Evolutionary conservation across 495 filamentous ascomycete genomes (phyloP).

Genomic region (Talaromyces proteolyticus): DNA sequence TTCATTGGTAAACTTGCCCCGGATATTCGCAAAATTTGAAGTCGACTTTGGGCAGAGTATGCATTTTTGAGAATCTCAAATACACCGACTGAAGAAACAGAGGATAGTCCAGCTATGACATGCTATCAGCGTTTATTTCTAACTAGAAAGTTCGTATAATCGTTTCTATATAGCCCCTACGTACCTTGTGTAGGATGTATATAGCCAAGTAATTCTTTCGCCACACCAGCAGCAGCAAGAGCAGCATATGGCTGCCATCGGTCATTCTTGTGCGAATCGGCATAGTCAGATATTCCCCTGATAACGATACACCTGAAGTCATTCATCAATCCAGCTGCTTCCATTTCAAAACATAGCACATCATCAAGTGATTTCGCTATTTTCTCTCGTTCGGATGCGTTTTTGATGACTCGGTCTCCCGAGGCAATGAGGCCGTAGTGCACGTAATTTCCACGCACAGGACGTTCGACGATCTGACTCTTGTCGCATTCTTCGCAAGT

Average conservation of each 20-base stretch:
- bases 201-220: slow-evolving; percentile 12
- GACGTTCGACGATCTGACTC: too few relatives aligned
- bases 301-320: slow-evolving; percentile 24
- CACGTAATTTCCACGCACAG: too few relatives aligned
- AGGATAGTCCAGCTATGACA: not conserved
- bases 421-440: too few relatives aligned
- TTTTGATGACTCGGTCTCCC: too few relatives aligned
- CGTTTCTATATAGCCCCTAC: not conserved
- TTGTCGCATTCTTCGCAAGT: too few relatives aligned
- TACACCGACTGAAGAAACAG: not conserved
- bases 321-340: slow-evolving; percentile 25
- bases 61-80: not conserved
- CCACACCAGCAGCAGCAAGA: slow-evolving; percentile 17
- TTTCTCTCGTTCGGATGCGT: slow-evolving; percentile 20
- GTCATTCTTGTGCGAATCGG: slow-evolving; percentile 30
- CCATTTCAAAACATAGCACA: slow-evolving; percentile 27
- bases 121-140: not conserved
- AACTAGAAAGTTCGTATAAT: not conserved
- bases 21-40: slow-evolving; percentile 29
- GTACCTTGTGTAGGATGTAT: not conserved
- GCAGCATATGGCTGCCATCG: slow-evolving; percentile 29
- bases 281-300: slow-evolving; percentile 30
- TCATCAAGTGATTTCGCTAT: slow-evolving; percentile 7
- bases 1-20: slow-evolving; percentile 22
- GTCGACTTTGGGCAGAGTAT: not conserved